Base-by-base conservation (phyloP, 345 rosid genomes). In the Melaleuca quinquenervia region DNA sequence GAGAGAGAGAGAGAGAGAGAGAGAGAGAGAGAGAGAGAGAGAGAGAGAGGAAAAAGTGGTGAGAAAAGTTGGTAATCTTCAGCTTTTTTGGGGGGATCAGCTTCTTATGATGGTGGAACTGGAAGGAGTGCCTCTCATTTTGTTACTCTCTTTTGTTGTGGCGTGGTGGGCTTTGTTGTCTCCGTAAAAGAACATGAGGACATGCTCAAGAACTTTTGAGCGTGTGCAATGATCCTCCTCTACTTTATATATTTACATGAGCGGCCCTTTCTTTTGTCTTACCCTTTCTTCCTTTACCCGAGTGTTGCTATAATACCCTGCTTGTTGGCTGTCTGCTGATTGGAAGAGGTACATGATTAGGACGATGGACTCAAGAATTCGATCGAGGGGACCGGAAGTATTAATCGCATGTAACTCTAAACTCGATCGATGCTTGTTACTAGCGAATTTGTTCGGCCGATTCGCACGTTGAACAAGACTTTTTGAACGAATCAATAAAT, bases 201-300 rank as follows among this genome's bases (percentile, higher is more conserved):
- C 36, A 29, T 13, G 51, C 16, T 56, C 58, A 6, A 27, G 26
- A 27, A 6, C 24, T 3, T 20, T 49, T 51, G 58, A 52, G 14
- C 1, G 78, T 45, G 45, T 0, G 27, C 29, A 8, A 22, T 84
- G 45, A 11, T 50, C 54, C 64, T 32, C 18, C 52, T 74, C 51
- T 52, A 75, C 22, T 53, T 83, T 87, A 84, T 88, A 85, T 74
- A 86, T 91, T 91, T 29, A 11, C 78, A 32, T 32, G 24, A 16
- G 48, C 78, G 36, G 8, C 0, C 78, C 45, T 70, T 6, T 18
- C 78, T 3, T 7, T 7, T 36, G 48, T 0, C 24, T 70, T 70
- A 32, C 78, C 48, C 24, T 18, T 32, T 70, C 78, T 70, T 18
- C 78, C 48, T 70, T 32, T 32, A 1, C 18, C 45, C 3, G 6